These are phyloP conservation scores for Myxozyma udenii DNA, from an alignment of 805 yeast genomes.

Conservation along the genomic window DNA sequence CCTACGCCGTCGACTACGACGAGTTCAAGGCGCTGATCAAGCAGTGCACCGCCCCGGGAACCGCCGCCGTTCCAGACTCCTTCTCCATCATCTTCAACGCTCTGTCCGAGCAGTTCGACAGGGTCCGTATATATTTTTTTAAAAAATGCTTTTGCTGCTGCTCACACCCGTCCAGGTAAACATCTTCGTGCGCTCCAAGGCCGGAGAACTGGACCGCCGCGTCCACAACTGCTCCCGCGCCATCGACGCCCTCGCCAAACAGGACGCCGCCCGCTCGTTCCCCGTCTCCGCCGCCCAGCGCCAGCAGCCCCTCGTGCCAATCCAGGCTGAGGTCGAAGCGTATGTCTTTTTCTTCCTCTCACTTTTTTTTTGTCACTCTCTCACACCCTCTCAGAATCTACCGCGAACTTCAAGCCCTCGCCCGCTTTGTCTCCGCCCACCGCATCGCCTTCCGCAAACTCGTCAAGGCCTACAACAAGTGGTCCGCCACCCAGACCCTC, in stretches of 20 bases:
- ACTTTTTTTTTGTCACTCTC: background rate
- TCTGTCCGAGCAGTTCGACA: conserved; percentile 59
- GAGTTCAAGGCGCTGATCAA: conserved; percentile 66
- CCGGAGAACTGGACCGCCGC: conserved; percentile 63
- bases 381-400: conserved; percentile 39
- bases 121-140: conserved; percentile 40
- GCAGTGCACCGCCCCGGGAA: conserved; percentile 46
- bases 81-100: conserved; percentile 42
- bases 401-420: conserved; percentile 57
- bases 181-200: conserved; percentile 63
- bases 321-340: conserved; percentile 26
- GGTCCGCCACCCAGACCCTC: conserved; percentile 41
- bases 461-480: conserved; percentile 62
- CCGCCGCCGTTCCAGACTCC: conserved; percentile 12
- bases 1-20: conserved; percentile 79
- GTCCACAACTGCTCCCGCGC: conserved; percentile 43
- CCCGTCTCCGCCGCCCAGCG: conserved; percentile 24
- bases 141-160: background rate
- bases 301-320: conserved; percentile 16
- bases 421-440: conserved; percentile 70
- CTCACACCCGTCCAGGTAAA: no score
- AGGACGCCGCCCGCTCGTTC: conserved; percentile 26
- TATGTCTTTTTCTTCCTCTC: conserved; percentile 2
- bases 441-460: conserved; percentile 64
- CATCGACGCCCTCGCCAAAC: conserved; percentile 37